Base-by-base conservation (phyloP, 257 asterid genomes). In the Solanum neorickii region DNA sequence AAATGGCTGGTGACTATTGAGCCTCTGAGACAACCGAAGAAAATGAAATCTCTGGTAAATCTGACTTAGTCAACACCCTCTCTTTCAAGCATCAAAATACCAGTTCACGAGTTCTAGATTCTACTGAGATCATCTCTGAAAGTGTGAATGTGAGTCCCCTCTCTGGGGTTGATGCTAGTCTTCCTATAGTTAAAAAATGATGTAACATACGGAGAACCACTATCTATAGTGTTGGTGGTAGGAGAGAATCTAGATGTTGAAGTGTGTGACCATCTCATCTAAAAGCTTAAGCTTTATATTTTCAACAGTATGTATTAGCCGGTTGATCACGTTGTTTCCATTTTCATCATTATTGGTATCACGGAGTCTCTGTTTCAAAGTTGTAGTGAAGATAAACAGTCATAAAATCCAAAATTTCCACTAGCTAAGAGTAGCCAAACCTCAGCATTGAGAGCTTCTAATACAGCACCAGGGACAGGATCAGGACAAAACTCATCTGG, bases 401-500 rank as follows among this genome's bases (percentile, higher is more conserved):
- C 65, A 25, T 78, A 46, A 78, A 46, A 8, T 78, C 23, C 41
- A 78, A 78, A 44, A 27, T 23, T 46, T 78, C 25, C 27, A 78
- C 65, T 78, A 78, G 84, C 66, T 25, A 78, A 16, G 84, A 86
- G 66, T 25, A 70, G 66, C 5, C 87, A 86, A 86, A 97, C 99
- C 98, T 97, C 99, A 37, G 98, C 98, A 87, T 97, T 95, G 44
- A 97, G 90, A n/a, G 99, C 98, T 89, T 97, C 99, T 76, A 97
- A 92, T 75, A 97, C 97, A 86, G 95, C 91, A 73, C 98, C 98
- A 1, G 99, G 95, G 85, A 97, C 99, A 83, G 98, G 91, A 93
- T 97, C 98, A 13, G 98, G 99, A 87, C 97, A 97, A 92, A 97
- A 97, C 89, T 97, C 99, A 88, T 97, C 99, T 6, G 99, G 98